These are phyloP conservation scores for Ambrosiella cleistominuta DNA, from an alignment of 2,329 filamentous ascomycete species.

Conservation along the genomic window DNA sequence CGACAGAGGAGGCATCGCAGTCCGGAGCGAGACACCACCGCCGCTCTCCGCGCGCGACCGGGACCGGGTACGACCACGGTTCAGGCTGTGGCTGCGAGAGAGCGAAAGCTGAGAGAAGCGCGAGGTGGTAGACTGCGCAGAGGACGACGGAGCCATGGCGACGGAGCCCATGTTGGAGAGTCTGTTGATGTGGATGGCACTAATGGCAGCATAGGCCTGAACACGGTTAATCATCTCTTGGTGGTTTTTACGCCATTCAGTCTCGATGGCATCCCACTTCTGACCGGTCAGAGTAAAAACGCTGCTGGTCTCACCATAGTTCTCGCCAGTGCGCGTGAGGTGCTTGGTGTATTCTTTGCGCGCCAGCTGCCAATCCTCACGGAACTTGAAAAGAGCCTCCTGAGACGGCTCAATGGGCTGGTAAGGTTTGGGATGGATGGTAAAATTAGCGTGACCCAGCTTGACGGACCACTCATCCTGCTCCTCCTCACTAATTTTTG, in stretches of 20 bases:
- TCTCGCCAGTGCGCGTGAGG: slow-evolving; percentile 69
- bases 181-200: slow-evolving; percentile 17
- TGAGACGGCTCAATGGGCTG: slow-evolving; percentile 44
- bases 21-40: slow-evolving; percentile 18
- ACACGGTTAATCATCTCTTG: slow-evolving; percentile 43
- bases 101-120: slow-evolving; percentile 4
- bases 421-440: slow-evolving; percentile 69
- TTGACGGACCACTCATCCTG: slow-evolving; percentile 64
- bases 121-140: slow-evolving; percentile 6
- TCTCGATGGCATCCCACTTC: slow-evolving; percentile 74
- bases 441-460: slow-evolving; percentile 87
- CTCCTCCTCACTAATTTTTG: slow-evolving; percentile 47
- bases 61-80: slow-evolving; percentile 22
- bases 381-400: slow-evolving; percentile 41
- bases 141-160: slow-evolving; percentile 11
- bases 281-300: slow-evolving; percentile 71
- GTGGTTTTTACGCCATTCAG: slow-evolving; percentile 53
- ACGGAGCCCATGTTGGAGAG: slow-evolving; percentile 12
- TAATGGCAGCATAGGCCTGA: slow-evolving; percentile 17
- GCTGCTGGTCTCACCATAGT: slow-evolving; percentile 79
- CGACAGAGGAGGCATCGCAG: slow-evolving; percentile 12
- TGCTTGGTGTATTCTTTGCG: slow-evolving; percentile 79
- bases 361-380: slow-evolving; percentile 67
- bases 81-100: slow-evolving; percentile 23
- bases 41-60: slow-evolving; percentile 25